Conservation (phyloP, 768 basidiomycete species). For the Erythrobasidium yunnanense region DNA sequence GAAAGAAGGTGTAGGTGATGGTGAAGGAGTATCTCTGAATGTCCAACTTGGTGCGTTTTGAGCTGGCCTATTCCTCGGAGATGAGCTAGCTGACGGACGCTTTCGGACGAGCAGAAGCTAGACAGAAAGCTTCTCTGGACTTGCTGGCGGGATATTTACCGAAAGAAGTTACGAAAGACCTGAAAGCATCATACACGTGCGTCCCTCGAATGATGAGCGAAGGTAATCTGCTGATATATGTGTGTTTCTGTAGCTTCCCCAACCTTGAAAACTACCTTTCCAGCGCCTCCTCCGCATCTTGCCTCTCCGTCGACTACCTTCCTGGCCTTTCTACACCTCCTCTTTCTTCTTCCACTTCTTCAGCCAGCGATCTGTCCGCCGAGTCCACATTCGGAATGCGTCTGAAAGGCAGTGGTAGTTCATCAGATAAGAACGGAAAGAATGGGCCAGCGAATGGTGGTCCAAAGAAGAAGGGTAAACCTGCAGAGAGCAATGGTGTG, state of each 20-base stretch:
- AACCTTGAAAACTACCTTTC: constrained; percentile 1
- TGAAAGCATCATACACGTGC: constrained; percentile 7
- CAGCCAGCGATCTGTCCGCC: not conserved
- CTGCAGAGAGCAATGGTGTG: constrained; percentile 9
- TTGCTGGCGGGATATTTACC: constrained; percentile 13
- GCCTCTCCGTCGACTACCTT: not conserved
- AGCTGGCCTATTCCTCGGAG: not conserved
- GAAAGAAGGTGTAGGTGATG: constrained; percentile 9
- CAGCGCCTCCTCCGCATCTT: not conserved
- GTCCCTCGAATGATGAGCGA: not conserved
- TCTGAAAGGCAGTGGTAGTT: too few species aligned
- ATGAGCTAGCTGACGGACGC: not conserved
- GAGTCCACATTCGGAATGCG: constrained; percentile 18
- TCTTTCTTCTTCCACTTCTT: not conserved
- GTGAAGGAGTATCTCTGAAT: not conserved
- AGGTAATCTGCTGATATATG: not conserved
- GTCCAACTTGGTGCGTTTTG: constrained; percentile 9
- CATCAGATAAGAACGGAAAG: too few species aligned
- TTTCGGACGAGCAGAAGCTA: constrained; percentile 14
- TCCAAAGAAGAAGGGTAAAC: not conserved
- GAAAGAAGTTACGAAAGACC: not conserved
- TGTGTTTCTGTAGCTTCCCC: constrained; percentile 1
- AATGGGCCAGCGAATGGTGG: not conserved
- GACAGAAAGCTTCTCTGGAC: constrained; percentile 13
- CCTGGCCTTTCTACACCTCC: constrained; percentile 2